Evolutionary conservation across 1,284 basidiomycete genomes (phyloP), one percentile per base, ranked within the genome.

Genomic region (Leccinum pallidistipes): DNA sequence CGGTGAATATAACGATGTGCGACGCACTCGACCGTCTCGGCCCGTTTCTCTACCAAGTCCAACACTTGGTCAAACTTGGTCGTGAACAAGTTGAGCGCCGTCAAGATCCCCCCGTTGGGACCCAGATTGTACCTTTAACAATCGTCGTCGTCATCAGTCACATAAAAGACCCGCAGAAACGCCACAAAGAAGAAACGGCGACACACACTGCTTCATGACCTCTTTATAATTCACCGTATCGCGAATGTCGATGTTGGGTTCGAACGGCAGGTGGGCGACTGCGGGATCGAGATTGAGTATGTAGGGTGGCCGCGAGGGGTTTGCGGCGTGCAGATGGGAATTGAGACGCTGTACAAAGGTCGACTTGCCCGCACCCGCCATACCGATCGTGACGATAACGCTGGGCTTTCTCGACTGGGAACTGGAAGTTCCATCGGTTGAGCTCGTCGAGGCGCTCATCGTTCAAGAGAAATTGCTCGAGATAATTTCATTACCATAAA

Each of bases 21-120:
- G 7, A 59, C 90, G 76, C 71, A 97, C 94, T 98, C 94, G 60
- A 97, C 91, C 3, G 80, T 84, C 50, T 92, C 86, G 0, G 94
- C 88, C 12, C 97, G 80, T 76, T 97, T 97, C 78, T 99, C 97
- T 12, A 98, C 87, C 63, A 97, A 83, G 14, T 86, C 86, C 50
- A 99, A 80, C 4, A 99, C 97, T 77, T 99, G 97, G 75, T 99
- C 97, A 71, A 99, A 97, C 77, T 99, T 99, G 31, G 97, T 99
- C 24, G 97, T 98, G 78, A 99, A 99, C 59, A 99, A 78, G 73
- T 99, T 99, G 68, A 99, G 82, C 0, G 97, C 92, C 12, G 97
- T 99, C 74, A 99, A 78, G 70, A 99, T 99, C 16, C 95, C 97
- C 32, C 97, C 97, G 75, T 99, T 99, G 0, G 97, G 97, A 4